Evolutionary conservation across 176 grass and related monocot species (phyloP).

Genomic region (Oryza nivara): DNA sequence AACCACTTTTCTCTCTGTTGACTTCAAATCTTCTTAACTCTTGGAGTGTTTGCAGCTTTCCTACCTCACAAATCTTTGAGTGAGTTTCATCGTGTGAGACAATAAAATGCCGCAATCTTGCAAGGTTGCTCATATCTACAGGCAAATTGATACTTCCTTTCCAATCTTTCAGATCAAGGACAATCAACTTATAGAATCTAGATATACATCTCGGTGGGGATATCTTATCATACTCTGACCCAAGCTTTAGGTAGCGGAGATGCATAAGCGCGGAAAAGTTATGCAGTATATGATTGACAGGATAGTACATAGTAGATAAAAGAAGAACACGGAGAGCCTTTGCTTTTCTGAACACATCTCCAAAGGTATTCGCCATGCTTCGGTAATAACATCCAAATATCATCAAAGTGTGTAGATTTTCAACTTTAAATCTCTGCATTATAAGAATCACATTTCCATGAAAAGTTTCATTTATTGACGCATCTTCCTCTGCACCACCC

Average conservation of each 20-base stretch:
- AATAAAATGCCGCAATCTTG: not conserved
- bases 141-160: no score
- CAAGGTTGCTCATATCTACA: constrained; percentile 6
- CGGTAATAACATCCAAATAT: no score
- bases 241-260: constrained; percentile 13
- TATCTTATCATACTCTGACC: no score
- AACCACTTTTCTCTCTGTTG: not conserved
- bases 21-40: constrained; percentile 28
- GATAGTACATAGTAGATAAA: no score
- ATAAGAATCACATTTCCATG: not conserved
- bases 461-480: not conserved
- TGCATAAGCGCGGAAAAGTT: not conserved
- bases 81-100: fast-evolving
- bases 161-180: no score
- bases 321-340: no score
- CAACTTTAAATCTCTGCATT: not conserved
- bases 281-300: no score
- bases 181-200: no score
- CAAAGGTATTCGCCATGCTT: no score
- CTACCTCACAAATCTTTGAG: not conserved
- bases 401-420: no score
- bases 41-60: not conserved
- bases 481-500: not conserved
- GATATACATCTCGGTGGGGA: no score
- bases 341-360: no score